Evolutionary conservation across 805 yeast species (phyloP).

Genomic region (Kuraishia piskuri): DNA sequence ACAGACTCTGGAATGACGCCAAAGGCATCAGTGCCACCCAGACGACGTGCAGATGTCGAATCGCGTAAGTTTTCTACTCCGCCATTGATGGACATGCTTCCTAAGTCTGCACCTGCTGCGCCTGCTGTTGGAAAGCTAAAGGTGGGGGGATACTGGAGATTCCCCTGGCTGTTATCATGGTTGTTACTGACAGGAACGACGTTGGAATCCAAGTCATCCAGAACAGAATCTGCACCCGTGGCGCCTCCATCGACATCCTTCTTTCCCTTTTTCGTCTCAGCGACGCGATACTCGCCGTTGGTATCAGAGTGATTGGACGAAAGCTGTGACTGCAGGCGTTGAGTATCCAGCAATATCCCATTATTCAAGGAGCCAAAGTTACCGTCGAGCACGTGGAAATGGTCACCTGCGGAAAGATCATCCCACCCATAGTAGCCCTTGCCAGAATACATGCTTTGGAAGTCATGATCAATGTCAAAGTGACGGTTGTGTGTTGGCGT

Average conservation of each 20-base stretch:
- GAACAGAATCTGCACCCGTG: not conserved
- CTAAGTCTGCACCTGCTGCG: not conserved
- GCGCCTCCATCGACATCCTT: not conserved
- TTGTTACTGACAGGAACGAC: constrained; percentile 4
- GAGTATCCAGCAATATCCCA: not conserved
- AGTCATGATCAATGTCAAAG: not conserved
- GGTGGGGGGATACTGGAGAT: constrained; percentile 1
- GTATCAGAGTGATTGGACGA: not conserved
- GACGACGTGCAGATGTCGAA: not conserved
- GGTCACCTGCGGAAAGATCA: not conserved
- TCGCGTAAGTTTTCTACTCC: not conserved
- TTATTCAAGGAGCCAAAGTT: not conserved
- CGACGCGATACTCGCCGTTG: not conserved
- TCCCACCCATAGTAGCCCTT: not conserved
- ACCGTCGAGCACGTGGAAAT: not conserved
- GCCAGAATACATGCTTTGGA: not conserved
- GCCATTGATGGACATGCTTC: not conserved
- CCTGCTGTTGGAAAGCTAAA: not conserved
- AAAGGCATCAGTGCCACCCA: not conserved
- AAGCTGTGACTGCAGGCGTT: not conserved
- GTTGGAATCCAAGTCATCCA: not conserved
- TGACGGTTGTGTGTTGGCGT: not conserved
- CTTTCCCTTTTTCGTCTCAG: not conserved
- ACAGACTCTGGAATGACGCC: constrained; percentile 12
- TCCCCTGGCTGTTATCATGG: not conserved